A percentile compares a stretch with the other conserved stretches of the same genome.
phyloP scores from a whole-genome alignment of 1,284 basidiomycete species.

The Bjerkandera adusta region DNA sequence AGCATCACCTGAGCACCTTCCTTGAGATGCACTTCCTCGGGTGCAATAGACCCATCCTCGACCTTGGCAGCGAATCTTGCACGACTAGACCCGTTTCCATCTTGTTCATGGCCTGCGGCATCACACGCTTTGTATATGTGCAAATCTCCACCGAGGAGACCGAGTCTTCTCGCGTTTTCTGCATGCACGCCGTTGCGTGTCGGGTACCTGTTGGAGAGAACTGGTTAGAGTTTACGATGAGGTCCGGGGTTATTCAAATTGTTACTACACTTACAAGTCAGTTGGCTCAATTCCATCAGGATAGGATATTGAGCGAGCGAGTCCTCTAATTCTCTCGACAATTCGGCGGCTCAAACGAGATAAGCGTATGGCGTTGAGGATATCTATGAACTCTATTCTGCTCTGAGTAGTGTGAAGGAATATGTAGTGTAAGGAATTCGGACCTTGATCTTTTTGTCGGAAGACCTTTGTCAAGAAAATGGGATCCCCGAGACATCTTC shows the following conservation, averaged over 20 bases:
- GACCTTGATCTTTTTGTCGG: conserved; percentile 53
- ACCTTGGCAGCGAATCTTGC: neutral
- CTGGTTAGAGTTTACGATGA: too few species aligned
- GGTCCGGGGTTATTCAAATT: too few species aligned
- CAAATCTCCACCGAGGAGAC: too few species aligned
- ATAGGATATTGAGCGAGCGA: conserved; percentile 60
- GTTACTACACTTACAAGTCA: neutral
- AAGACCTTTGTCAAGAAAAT: conserved; percentile 37
- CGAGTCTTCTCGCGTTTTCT: too few species aligned
- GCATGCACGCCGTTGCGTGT: too few species aligned
- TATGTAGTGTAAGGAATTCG: conserved; percentile 13
- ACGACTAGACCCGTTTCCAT: neutral
- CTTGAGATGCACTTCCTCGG: conserved; percentile 15
- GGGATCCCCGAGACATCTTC: conserved; percentile 35
- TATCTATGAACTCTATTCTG: conserved; percentile 54
- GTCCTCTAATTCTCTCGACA: conserved; percentile 51
- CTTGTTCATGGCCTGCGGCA: neutral
- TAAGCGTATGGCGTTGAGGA: conserved; percentile 71
- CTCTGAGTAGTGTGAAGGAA: neutral
- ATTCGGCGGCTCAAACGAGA: conserved; percentile 45
- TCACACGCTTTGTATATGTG: conserved; percentile 52
- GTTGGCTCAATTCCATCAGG: conserved; percentile 48
- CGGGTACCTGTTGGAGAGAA: too few species aligned
- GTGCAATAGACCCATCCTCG: conserved; percentile 1
- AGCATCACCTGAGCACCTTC: conserved; percentile 70